These are phyloP conservation scores for Cryphonectria japonica DNA, from an alignment of 2,329 filamentous ascomycete genomes.

Conservation along the genomic window DNA sequence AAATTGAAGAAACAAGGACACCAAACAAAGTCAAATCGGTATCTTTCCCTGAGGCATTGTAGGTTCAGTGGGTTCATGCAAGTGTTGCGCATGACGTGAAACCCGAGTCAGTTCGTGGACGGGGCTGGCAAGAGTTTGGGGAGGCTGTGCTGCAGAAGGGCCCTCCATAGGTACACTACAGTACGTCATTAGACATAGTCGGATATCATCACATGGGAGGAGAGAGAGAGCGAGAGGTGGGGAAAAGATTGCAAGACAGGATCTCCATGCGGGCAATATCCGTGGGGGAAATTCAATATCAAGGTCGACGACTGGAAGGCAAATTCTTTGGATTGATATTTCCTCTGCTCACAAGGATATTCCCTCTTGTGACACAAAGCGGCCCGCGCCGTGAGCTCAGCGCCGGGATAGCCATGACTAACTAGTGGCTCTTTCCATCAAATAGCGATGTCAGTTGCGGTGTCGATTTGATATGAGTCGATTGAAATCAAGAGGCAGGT, in stretches of 20 bases:
- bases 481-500: neutral
- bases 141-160: neutral
- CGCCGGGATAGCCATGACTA: neutral
- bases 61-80: neutral
- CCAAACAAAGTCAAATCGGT: neutral
- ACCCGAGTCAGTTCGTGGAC: neutral
- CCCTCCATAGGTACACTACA: neutral
- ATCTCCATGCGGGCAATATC: neutral
- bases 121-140: neutral
- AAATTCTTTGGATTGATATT: neutral
- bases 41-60: neutral
- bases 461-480: neutral
- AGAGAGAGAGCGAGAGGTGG: neutral
- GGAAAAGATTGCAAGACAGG: neutral
- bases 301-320: neutral
- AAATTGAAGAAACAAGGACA: neutral
- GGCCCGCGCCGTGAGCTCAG: neutral
- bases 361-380: neutral
- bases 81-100: neutral
- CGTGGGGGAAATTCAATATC: neutral
- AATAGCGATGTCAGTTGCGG: neutral
- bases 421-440: neutral
- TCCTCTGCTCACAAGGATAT: neutral
- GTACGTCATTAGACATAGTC: neutral
- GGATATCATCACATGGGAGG: neutral